Evolutionary conservation across 768 basidiomycete genomes (phyloP), one percentile per base, ranked within the genome.

Genomic region (Auriscalpium orientale): DNA sequence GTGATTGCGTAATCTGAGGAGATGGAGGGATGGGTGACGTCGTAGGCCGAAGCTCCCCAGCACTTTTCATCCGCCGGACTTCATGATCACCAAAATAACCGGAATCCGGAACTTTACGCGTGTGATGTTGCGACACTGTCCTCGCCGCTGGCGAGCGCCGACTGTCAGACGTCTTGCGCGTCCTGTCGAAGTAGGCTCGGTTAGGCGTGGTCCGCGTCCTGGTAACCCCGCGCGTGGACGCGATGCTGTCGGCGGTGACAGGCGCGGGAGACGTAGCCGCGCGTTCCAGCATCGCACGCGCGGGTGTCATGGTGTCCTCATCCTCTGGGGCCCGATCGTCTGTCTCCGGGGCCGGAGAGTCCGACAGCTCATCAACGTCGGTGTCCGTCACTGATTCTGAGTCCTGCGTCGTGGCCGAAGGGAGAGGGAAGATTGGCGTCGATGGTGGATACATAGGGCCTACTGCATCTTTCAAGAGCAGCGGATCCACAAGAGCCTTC

Each of bases 401-500:
- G 40, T 76, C 74, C 59, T 73, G 70, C 21, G 76, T 61, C 55
- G 76, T 74, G 35, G 77, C 73, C 22, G 83, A 80, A 20, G 71
- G 71, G 44, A 76, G 68, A 43, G 82, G 79, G 58, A 82, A 75
- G 44, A 78, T 76, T 33, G 85, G 85, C 2, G 83, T 84, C 18
- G 83, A 84, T 13, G 81, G 82, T 43, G 85, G 84, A 70, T 83
- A 86, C 35, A 76, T 68, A 21, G 85, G 85, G 2, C 81, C 79
- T 64, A 77, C 70, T 22, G 84, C 80, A 21, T 73, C 68, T 65
- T 83, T 83, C 52, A 84, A 77, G 9, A 94, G 75, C 49, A 98
- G 75, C 0, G 94, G 92, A 56, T 88, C 89, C 22, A 97, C 84
- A 53, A 99, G 76, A 35, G 89, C 85, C 66, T 87, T 84, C 91